These are phyloP conservation scores for Trametes elegans DNA, from an alignment of 768 basidiomycete species.

Conservation along the genomic window DNA sequence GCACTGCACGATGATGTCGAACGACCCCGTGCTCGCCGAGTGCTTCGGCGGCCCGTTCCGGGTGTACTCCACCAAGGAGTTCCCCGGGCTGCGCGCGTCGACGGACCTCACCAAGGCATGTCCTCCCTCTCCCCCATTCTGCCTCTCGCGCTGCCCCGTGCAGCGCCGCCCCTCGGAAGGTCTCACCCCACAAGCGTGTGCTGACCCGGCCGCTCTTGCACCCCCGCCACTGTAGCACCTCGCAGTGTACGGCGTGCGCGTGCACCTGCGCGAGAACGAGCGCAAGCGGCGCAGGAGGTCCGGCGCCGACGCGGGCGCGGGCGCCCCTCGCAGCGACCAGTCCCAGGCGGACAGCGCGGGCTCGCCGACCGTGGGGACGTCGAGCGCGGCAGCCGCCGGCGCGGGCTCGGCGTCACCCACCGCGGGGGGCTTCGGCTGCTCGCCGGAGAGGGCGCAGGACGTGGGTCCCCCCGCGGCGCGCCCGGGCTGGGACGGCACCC, in stretches of 20 bases:
- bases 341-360: too few relatives aligned
- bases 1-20: background rate
- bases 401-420: too few relatives aligned
- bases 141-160: constrained; percentile 31
- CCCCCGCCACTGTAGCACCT: background rate
- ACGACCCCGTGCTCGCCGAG: constrained; percentile 52
- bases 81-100: constrained; percentile 64
- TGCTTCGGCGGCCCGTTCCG: constrained; percentile 62
- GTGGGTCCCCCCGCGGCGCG: too few relatives aligned
- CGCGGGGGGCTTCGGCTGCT: too few relatives aligned
- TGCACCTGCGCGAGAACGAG: constrained; percentile 58
- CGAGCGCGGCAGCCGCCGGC: too few relatives aligned
- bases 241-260: constrained; percentile 51
- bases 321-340: too few relatives aligned
- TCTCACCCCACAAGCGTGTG: background rate
- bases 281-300: constrained; percentile 40
- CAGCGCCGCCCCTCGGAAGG: too few relatives aligned
- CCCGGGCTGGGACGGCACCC: too few relatives aligned
- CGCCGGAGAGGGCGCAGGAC: too few relatives aligned
- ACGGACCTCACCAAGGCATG: constrained; percentile 65
- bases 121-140: background rate
- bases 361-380: too few relatives aligned
- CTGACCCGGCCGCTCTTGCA: background rate
- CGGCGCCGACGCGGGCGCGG: background rate
- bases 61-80: constrained; percentile 70